These are phyloP conservation scores for Candolleomyces aberdarensis DNA, from an alignment of 768 basidiomycete genomes.

Conservation along the genomic window DNA sequence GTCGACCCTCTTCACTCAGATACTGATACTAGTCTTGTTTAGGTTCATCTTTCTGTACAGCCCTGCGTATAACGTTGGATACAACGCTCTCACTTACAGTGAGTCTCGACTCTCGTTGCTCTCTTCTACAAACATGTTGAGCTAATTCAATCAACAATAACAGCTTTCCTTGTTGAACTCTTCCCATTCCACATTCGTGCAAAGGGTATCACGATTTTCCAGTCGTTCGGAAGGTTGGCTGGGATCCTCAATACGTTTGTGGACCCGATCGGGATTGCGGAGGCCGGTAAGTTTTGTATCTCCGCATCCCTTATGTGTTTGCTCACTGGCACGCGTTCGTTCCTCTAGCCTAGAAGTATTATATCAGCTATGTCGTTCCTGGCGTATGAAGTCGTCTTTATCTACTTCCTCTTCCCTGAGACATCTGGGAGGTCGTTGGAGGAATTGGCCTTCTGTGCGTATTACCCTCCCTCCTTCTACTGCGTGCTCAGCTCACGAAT, in stretches of 20 bases:
- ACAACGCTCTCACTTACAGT: slow-evolving; percentile 58
- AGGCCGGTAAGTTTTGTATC: slow-evolving; percentile 31
- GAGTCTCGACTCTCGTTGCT: slow-evolving; percentile 8
- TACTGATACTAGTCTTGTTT: neutral
- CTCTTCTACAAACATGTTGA: too few relatives aligned
- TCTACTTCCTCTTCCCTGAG: slow-evolving; percentile 64
- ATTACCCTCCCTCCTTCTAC: too few relatives aligned
- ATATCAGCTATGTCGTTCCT: slow-evolving; percentile 51
- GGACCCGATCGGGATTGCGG: slow-evolving; percentile 59
- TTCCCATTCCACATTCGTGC: slow-evolving; percentile 65
- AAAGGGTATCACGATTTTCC: slow-evolving; percentile 59
- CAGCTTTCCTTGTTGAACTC: slow-evolving; percentile 64
- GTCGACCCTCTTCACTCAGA: neutral
- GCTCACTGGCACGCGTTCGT: neutral
- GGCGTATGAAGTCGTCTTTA: slow-evolving; percentile 49
- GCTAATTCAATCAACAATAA: too few relatives aligned
- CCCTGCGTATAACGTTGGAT: slow-evolving; percentile 53
- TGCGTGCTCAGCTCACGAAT: neutral
- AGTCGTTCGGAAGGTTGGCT: slow-evolving; percentile 52
- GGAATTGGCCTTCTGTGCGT: slow-evolving; percentile 57
- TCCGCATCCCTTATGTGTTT: neutral
- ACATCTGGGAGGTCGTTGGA: slow-evolving; percentile 51
- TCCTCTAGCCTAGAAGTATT: slow-evolving; percentile 50
- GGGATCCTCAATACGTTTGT: slow-evolving; percentile 67
- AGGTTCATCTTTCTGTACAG: slow-evolving; percentile 58